Percentiles rank a stretch among this genome's conserved stretches.
Evolutionary conservation across 768 basidiomycete genomes (phyloP).

Genomic region (Tricholoma saponaceum): DNA sequence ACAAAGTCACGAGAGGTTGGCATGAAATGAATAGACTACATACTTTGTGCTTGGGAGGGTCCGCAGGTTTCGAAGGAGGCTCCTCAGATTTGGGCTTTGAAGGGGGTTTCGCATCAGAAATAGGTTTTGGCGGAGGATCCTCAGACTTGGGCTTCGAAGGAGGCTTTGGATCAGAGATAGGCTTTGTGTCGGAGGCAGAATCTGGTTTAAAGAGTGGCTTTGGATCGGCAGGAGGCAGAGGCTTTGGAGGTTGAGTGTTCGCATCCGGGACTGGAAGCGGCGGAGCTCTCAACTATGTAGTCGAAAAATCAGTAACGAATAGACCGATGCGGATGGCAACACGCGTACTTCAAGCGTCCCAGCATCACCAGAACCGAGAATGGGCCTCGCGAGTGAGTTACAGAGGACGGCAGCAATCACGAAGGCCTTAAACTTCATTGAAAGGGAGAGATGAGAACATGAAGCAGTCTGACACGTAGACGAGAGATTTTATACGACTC

Average conservation of each 20-base stretch:
- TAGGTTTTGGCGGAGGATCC: neutral
- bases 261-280: neutral
- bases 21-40: neutral
- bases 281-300: neutral
- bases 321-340: neutral
- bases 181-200: too few species aligned
- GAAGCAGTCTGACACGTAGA: neutral
- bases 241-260: neutral
- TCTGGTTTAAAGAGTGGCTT: neutral
- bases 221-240: neutral
- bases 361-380: neutral
- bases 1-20: neutral
- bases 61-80: neutral
- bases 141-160: neutral
- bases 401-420: neutral
- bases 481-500: neutral
- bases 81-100: neutral
- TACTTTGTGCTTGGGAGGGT: neutral
- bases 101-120: neutral
- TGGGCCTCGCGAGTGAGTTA: neutral
- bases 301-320: neutral
- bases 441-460: neutral
- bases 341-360: neutral
- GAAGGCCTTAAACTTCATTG: neutral
- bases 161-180: neutral